Conservation (phyloP, 208 protist species). For the Leishmania tropica region DNA sequence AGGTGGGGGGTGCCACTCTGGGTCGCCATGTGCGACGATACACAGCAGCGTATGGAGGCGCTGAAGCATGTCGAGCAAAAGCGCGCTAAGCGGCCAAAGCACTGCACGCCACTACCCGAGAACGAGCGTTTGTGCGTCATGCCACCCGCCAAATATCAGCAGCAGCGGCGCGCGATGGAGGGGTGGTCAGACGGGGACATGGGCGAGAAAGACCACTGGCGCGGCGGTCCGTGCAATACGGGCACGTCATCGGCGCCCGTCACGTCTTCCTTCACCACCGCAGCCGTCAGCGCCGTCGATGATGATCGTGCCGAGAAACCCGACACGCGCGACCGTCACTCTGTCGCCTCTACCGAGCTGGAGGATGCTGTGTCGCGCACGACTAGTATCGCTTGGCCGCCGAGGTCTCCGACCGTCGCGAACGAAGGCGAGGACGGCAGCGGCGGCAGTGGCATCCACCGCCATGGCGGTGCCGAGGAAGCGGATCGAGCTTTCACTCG, state of each 20-base stretch:
- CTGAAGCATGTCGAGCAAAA: background rate
- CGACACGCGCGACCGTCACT: constrained; percentile 6
- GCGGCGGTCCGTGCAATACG: background rate
- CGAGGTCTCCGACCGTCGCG: constrained; percentile 14
- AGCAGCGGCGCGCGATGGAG: background rate
- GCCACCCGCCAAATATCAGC: background rate
- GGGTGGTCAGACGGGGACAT: background rate
- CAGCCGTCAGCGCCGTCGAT: background rate
- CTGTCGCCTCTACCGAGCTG: constrained; percentile 23
- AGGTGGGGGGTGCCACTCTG: constrained; percentile 70
- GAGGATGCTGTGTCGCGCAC: constrained; percentile 20
- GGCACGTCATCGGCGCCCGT: background rate
- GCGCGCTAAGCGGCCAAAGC: background rate
- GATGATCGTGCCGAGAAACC: background rate
- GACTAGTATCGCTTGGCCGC: constrained; percentile 17
- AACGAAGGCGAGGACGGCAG: background rate
- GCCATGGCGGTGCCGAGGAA: background rate
- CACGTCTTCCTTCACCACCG: background rate
- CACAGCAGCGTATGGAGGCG: constrained; percentile 20
- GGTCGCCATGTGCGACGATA: constrained; percentile 54
- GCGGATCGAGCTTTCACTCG: constrained; percentile 7
- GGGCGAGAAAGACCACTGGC: background rate
- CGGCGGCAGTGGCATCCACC: background rate
- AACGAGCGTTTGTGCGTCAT: background rate
- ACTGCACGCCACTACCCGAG: background rate